phyloP scores from a whole-genome alignment of 1,284 basidiomycete species.

The Cystobasidium slooffiae region DNA sequence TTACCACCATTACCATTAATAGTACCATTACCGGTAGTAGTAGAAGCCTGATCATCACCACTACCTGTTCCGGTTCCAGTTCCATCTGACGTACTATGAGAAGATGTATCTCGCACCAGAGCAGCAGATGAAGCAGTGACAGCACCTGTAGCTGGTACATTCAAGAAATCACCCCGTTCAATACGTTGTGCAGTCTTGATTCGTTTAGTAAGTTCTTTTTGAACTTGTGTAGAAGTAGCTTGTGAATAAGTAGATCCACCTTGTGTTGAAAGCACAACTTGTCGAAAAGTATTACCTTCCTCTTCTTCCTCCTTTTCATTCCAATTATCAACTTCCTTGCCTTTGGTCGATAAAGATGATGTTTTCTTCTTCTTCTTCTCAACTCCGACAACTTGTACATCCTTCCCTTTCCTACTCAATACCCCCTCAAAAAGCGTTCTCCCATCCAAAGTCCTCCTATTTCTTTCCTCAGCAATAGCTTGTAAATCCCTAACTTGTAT shows the following conservation, averaged over 20 bases:
- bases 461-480: background rate
- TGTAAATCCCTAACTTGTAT: background rate
- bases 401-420: constrained; percentile 36
- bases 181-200: constrained; percentile 31
- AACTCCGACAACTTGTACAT: constrained; percentile 37
- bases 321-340: background rate
- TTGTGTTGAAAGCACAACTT: constrained; percentile 29
- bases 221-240: constrained; percentile 40
- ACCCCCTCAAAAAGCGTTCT: constrained; percentile 34
- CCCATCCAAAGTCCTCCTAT: background rate
- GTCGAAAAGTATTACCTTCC: background rate
- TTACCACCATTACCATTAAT: background rate
- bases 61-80: background rate
- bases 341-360: background rate
- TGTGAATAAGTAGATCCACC: constrained; percentile 36
- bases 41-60: background rate
- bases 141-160: background rate
- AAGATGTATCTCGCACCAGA: background rate
- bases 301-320: background rate
- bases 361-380: constrained; percentile 28
- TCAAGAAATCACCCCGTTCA: constrained; percentile 20
- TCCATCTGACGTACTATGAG: background rate
- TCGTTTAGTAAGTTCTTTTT: constrained; percentile 27
- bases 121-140: no score
- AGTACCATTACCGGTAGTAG: background rate